phyloP scores from a whole-genome alignment of 2,329 filamentous ascomycete species.

The Rutstroemia sp. region DNA sequence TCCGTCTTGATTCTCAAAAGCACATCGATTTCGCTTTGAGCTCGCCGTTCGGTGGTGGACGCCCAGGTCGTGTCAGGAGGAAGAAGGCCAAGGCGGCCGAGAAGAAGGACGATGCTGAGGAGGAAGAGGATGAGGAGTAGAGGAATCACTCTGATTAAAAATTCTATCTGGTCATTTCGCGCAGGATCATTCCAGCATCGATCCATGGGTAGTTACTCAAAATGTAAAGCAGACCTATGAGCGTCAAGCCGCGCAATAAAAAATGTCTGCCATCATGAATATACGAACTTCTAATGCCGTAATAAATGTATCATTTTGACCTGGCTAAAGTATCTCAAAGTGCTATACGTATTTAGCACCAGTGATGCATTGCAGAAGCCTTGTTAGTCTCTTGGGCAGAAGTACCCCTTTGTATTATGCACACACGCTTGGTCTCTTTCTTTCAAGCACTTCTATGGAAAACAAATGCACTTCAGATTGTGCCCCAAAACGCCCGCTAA shows the following conservation, averaged over 20 bases:
- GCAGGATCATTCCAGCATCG: background rate
- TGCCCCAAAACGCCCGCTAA: too few relatives aligned
- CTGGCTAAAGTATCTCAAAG: background rate
- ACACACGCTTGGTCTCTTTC: too few relatives aligned
- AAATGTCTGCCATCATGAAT: conserved; percentile 7
- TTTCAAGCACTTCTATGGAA: too few relatives aligned
- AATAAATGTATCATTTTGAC: background rate
- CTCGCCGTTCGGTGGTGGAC: conserved; percentile 95
- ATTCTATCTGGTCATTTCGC: background rate
- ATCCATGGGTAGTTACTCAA: background rate
- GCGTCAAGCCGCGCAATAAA: conserved; percentile 9
- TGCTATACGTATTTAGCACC: too few relatives aligned
- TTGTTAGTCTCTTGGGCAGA: too few relatives aligned
- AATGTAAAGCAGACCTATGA: conserved; percentile 7
- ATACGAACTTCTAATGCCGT: conserved; percentile 3
- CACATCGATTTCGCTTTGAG: conserved; percentile 99
- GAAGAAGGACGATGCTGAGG: conserved; percentile 71
- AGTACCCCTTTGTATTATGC: too few relatives aligned
- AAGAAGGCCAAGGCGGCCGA: conserved; percentile 99
- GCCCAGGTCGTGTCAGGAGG: conserved; percentile 94
- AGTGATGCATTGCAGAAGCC: too few relatives aligned
- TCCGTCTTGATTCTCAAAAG: conserved; percentile 99
- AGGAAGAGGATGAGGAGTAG: conserved; percentile 71
- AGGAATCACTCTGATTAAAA: conserved; percentile 32
- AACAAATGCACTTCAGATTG: too few relatives aligned